Evolutionary conservation across 2,329 filamentous ascomycete species (phyloP).

Genomic region (Stachybotrys echinatus): DNA sequence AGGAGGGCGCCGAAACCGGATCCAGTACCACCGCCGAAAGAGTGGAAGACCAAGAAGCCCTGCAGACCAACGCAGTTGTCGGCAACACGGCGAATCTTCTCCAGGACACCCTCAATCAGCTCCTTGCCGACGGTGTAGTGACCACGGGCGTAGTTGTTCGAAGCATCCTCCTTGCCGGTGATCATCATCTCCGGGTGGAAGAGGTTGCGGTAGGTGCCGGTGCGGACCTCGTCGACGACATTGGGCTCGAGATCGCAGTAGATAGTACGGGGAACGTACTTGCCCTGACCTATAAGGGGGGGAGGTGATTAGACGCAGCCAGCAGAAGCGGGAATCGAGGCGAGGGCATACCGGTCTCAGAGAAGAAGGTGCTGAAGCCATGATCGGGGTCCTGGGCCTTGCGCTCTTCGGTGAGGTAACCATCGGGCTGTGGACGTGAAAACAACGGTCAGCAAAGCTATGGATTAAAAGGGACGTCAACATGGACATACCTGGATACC

Average conservation of each 20-base stretch:
- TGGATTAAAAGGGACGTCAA: slow-evolving; percentile 8
- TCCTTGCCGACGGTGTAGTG: slow-evolving; percentile 99
- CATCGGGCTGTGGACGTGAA: slow-evolving; percentile 69
- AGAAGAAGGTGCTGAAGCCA: slow-evolving; percentile 99
- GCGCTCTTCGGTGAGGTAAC: slow-evolving; percentile 96
- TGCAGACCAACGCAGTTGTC: slow-evolving; percentile 98
- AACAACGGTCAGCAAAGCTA: slow-evolving; percentile 9
- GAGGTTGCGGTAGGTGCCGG: slow-evolving; percentile 88
- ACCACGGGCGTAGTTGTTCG: slow-evolving; percentile 99
- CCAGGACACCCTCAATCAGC: slow-evolving; percentile 94
- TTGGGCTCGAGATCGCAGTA: slow-evolving; percentile 99
- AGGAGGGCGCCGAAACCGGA: slow-evolving; percentile 97
- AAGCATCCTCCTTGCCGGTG: slow-evolving; percentile 99
- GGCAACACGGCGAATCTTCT: slow-evolving; percentile 95
- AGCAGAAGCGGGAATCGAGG: background rate
- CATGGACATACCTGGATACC: slow-evolving; percentile 77
- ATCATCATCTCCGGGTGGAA: slow-evolving; percentile 99
- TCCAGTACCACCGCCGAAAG: slow-evolving; percentile 96
- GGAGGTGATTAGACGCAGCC: slow-evolving; percentile 13
- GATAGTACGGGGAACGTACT: slow-evolving; percentile 98
- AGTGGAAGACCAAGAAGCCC: slow-evolving; percentile 99
- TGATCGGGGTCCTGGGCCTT: slow-evolving; percentile 90
- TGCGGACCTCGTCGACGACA: slow-evolving; percentile 98
- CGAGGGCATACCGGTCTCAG: slow-evolving; percentile 77
- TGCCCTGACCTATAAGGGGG: slow-evolving; percentile 71